A percentile compares a stretch with the other conserved stretches of the same genome.
phyloP scores from a whole-genome alignment of 2,329 filamentous ascomycete genomes.

The Chaetoscypha palmicola region DNA sequence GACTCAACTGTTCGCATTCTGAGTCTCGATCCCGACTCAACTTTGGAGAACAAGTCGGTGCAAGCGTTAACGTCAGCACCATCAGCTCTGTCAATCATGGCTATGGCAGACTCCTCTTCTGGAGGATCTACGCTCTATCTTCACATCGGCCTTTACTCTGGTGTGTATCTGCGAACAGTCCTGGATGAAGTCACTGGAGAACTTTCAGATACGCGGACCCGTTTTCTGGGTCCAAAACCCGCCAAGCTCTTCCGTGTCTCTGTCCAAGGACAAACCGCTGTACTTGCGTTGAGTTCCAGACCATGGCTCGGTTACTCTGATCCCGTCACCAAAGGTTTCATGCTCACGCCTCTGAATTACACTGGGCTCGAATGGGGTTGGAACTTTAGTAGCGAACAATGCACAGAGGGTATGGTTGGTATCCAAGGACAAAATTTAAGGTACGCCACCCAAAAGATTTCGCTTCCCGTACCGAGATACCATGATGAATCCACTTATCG shows the following conservation, averaged over 20 bases:
- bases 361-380: slow-evolving; percentile 85
- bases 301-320: slow-evolving; percentile 97
- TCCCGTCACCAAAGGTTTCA: slow-evolving; percentile 76
- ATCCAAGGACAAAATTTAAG: slow-evolving; percentile 83
- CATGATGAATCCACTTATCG: slow-evolving; percentile 39
- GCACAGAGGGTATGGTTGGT: slow-evolving; percentile 86
- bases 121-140: slow-evolving; percentile 86
- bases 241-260: slow-evolving; percentile 89
- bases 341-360: slow-evolving; percentile 87
- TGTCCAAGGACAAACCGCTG: slow-evolving; percentile 74
- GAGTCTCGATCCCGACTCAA: slow-evolving; percentile 82
- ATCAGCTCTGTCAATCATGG: slow-evolving; percentile 81
- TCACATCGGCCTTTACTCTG: slow-evolving; percentile 91
- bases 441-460: slow-evolving; percentile 44
- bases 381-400: slow-evolving; percentile 95
- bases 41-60: slow-evolving; percentile 87
- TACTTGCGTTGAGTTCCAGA: slow-evolving; percentile 83
- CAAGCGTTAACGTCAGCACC: slow-evolving; percentile 89
- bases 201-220: slow-evolving; percentile 86
- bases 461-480: slow-evolving; percentile 13
- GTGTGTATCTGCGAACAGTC: slow-evolving; percentile 91
- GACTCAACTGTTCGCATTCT: slow-evolving; percentile 93
- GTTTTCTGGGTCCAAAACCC: slow-evolving; percentile 85
- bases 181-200: slow-evolving; percentile 94
- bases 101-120: slow-evolving; percentile 89